A percentile compares a stretch with the other conserved stretches of the same genome.
phyloP scores from a whole-genome alignment of 148 eudicot genomes.

The Suaeda aralocaspica region DNA sequence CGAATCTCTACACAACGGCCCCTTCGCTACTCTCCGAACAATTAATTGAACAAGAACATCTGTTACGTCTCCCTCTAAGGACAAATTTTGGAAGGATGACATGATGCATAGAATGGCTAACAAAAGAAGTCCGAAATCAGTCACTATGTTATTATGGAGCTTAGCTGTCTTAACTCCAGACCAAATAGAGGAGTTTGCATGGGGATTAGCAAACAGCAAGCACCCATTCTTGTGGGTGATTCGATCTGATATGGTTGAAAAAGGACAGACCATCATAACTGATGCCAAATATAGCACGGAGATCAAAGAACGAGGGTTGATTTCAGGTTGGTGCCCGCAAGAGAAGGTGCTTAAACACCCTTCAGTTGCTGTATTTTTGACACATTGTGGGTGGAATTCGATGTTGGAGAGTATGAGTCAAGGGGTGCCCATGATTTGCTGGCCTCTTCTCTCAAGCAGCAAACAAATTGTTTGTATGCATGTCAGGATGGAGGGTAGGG shows the following conservation, averaged over 20 bases:
- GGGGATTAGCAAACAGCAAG: conserved; percentile 35
- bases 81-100: conserved; percentile 46
- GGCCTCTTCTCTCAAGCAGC: conserved; percentile 46
- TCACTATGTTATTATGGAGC: conserved; percentile 28
- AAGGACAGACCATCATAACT: neutral
- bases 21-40: conserved; percentile 16
- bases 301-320: conserved; percentile 23
- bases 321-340: conserved; percentile 29
- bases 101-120: conserved; percentile 45
- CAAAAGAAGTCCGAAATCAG: conserved; percentile 24
- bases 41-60: neutral
- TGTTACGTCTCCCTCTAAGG: conserved; percentile 13
- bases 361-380: conserved; percentile 28
- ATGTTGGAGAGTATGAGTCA: conserved; percentile 31
- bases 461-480: conserved; percentile 31
- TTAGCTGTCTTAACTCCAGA: conserved; percentile 17
- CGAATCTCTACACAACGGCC: conserved; percentile 12
- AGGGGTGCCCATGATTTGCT: conserved; percentile 47
- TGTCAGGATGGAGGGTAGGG: conserved; percentile 46
- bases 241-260: conserved; percentile 9
- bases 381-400: conserved; percentile 51
- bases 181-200: conserved; percentile 30
- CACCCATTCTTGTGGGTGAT: conserved; percentile 31
- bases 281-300: conserved; percentile 15
- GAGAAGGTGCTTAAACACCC: conserved; percentile 32